Evolutionary conservation across 148 eudicot genomes (phyloP).

Genomic region (Arbutus unedo): DNA sequence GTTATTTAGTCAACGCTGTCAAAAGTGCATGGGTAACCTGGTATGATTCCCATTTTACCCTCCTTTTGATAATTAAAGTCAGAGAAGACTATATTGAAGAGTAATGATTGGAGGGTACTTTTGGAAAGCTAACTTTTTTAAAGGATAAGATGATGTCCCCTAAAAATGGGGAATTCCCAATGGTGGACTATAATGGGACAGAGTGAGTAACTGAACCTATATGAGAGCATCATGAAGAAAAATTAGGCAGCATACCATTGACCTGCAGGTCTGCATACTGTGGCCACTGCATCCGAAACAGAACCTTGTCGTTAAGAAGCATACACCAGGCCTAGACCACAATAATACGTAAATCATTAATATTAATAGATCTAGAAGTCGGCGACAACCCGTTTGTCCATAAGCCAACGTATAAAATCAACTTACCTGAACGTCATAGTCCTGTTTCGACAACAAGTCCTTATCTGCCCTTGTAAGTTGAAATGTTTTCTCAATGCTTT

Average conservation of each 20-base stretch:
- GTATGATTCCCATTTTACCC: too few species aligned
- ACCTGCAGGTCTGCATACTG: constrained; percentile 61
- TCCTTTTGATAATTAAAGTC: too few species aligned
- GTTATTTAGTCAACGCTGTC: too few species aligned
- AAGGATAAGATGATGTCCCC: too few species aligned
- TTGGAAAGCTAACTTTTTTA: too few species aligned
- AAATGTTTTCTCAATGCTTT: constrained; percentile 57
- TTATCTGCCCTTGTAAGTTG: constrained; percentile 58
- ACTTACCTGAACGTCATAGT: constrained; percentile 65
- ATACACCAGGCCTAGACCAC: constrained; percentile 75
- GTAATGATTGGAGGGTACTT: too few species aligned
- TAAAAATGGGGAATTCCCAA: too few species aligned
- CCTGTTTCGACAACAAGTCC: constrained; percentile 50
- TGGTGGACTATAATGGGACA: too few species aligned
- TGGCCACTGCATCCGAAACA: constrained; percentile 86
- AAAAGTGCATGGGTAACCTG: too few species aligned
- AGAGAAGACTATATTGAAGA: too few species aligned
- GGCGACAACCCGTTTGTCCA: background rate
- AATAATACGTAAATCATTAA: background rate
- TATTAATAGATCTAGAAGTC: too few species aligned
- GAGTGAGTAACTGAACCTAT: background rate
- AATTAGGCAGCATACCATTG: constrained; percentile 54
- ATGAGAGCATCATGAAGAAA: background rate
- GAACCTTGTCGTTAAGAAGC: constrained; percentile 78
- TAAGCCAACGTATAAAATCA: background rate